phyloP scores from a whole-genome alignment of 306 rosid species.

The Sophora flavescens region DNA sequence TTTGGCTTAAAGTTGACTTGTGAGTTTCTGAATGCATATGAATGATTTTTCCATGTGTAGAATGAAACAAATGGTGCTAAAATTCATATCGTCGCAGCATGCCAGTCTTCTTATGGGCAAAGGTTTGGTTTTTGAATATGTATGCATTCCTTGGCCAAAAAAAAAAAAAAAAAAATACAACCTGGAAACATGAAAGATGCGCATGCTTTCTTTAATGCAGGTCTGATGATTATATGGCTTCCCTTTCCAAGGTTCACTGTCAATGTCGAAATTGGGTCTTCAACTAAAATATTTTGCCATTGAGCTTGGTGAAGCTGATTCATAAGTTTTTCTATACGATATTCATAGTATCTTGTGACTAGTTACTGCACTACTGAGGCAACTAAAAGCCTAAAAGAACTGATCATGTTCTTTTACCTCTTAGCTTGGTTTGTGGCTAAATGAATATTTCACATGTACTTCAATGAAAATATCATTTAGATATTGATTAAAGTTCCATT shows the following conservation, averaged over 20 bases:
- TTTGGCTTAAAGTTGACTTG: conserved; percentile 18
- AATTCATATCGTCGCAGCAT: conserved; percentile 73
- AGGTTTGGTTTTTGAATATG: conserved; percentile 59
- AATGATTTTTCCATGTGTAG: conserved; percentile 51
- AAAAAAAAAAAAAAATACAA: conserved; percentile 1
- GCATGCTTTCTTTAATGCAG: conserved; percentile 54
- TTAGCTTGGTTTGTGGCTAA: conserved; percentile 13
- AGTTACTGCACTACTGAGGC: conserved; percentile 8
- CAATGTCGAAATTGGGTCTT: conserved; percentile 76
- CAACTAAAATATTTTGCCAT: conserved; percentile 38
- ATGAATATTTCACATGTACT: conserved; percentile 9
- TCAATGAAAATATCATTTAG: not conserved
- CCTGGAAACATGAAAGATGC: conserved; percentile 37
- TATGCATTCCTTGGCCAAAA: conserved; percentile 8
- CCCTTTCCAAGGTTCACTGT: conserved; percentile 88
- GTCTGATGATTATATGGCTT: conserved; percentile 92
- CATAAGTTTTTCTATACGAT: conserved; percentile 16
- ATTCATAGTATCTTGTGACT: not conserved
- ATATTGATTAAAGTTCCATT: conserved; percentile 1
- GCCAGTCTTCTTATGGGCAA: conserved; percentile 79
- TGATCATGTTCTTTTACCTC: not conserved
- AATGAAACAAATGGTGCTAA: conserved; percentile 68
- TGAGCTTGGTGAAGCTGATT: conserved; percentile 23
- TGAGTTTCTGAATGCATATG: conserved; percentile 18
- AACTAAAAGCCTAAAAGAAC: conserved; percentile 11